Evolutionary conservation across 371 early-diverging fungal genomes (phyloP).

Genomic region (Sporodiniella umbellata): DNA sequence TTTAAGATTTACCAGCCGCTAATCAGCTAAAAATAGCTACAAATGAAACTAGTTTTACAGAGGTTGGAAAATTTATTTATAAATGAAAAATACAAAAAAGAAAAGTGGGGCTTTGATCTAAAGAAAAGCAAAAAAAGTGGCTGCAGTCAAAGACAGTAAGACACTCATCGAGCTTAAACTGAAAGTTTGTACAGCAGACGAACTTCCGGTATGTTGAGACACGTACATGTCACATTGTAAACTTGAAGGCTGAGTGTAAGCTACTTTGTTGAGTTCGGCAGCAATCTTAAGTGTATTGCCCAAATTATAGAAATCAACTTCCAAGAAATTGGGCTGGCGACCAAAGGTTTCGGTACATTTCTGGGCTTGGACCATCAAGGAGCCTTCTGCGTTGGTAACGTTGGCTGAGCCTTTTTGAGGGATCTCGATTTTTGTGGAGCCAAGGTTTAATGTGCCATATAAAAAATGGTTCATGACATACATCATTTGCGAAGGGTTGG

Average conservation of each 20-base stretch:
- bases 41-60: no score
- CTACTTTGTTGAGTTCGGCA: slow-evolving; percentile 65
- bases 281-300: slow-evolving; percentile 54
- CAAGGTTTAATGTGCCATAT: slow-evolving; percentile 38
- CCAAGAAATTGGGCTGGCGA: slow-evolving; percentile 64
- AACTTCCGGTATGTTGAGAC: background rate
- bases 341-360: slow-evolving; percentile 45
- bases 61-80: no score
- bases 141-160: slow-evolving; percentile 11
- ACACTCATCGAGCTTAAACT: slow-evolving; percentile 5
- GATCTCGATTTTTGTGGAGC: slow-evolving; percentile 30
- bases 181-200: slow-evolving; percentile 3
- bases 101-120: slow-evolving; percentile 1
- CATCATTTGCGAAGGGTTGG: slow-evolving; percentile 36
- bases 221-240: slow-evolving; percentile 22
- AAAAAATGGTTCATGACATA: slow-evolving; percentile 64
- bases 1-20: no score
- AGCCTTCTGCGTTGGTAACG: slow-evolving; percentile 43
- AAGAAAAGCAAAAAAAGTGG: slow-evolving; percentile 15
- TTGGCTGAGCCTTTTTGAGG: slow-evolving; percentile 50
- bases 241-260: slow-evolving; percentile 20
- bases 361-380: slow-evolving; percentile 42
- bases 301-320: slow-evolving; percentile 74
- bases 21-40: no score
- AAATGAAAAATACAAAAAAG: no score